phyloP scores from a whole-genome alignment of 2,329 filamentous ascomycete genomes.

The Grosmannia penicillata region DNA sequence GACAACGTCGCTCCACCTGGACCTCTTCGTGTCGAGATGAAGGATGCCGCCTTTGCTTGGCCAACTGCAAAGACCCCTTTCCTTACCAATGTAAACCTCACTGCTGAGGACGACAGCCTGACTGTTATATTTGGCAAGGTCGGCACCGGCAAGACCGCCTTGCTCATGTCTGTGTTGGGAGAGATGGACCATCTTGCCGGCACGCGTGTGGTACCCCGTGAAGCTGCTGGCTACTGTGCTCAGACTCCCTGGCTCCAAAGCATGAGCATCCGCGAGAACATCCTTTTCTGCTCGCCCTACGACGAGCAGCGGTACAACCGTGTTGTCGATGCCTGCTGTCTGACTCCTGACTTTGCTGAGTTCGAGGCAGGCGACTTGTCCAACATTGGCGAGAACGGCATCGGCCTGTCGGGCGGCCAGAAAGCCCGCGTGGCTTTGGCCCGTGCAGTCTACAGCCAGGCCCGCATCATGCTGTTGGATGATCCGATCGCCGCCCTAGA shows the following conservation, averaged over 20 bases:
- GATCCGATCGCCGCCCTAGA: conserved; percentile 50
- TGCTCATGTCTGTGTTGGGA: conserved; percentile 43
- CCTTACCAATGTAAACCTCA: conserved; percentile 26
- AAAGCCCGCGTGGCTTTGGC: conserved; percentile 49
- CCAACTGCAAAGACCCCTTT: conserved; percentile 47
- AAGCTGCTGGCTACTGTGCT: conserved; percentile 39
- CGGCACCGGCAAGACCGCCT: conserved; percentile 45
- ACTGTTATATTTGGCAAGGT: conserved; percentile 44
- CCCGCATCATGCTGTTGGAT: conserved; percentile 43
- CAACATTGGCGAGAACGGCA: conserved; percentile 46
- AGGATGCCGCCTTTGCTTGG: conserved; percentile 63
- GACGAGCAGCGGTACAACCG: conserved; percentile 40
- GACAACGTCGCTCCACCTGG: conserved; percentile 10
- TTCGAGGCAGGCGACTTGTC: conserved; percentile 43
- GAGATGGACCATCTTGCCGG: conserved; percentile 52
- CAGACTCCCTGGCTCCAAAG: conserved; percentile 52
- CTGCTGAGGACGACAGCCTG: conserved; percentile 33
- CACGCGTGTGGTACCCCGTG: conserved; percentile 27
- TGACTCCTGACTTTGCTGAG: conserved; percentile 38
- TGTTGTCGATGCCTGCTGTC: conserved; percentile 45
- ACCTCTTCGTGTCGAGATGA: conserved; percentile 33
- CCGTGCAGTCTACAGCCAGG: conserved; percentile 43
- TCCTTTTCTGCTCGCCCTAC: conserved; percentile 42
- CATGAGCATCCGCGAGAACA: conserved; percentile 51
- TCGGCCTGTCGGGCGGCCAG: conserved; percentile 49